Evolutionary conservation across 139 green algal genomes (phyloP).

Genomic region (Chlamydomonas applanata): DNA sequence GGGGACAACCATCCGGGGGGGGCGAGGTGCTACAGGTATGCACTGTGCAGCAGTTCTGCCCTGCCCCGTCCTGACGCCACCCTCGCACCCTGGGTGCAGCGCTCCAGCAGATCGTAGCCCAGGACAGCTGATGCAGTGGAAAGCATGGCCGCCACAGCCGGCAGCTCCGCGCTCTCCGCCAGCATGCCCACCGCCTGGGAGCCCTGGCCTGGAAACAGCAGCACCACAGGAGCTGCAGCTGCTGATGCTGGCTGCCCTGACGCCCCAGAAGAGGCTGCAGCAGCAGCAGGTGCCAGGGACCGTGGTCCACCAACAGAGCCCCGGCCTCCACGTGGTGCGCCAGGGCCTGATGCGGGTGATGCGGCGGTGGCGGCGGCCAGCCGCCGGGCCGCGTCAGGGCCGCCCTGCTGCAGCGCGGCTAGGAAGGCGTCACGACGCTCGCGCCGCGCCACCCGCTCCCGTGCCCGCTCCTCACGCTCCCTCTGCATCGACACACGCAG

Average conservation of each 20-base stretch:
- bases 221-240: slow-evolving; percentile 35
- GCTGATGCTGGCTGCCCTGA: background rate
- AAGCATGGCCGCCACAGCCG: slow-evolving; percentile 82
- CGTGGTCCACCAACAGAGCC: too few species aligned
- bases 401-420: slow-evolving; percentile 10
- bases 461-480: slow-evolving; percentile 3
- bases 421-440: slow-evolving; percentile 18
- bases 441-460: background rate
- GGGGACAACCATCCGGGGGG: too few species aligned
- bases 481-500: background rate
- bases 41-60: too few species aligned
- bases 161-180: slow-evolving; percentile 50
- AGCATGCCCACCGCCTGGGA: slow-evolving; percentile 82
- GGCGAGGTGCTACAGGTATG: too few species aligned
- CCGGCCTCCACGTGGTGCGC: too few species aligned
- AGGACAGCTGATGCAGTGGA: slow-evolving; percentile 71
- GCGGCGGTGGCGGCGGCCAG: background rate
- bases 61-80: background rate
- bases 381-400: background rate
- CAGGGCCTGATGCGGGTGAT: too few species aligned
- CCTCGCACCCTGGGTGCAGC: background rate
- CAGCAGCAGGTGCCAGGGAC: background rate
- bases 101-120: slow-evolving; percentile 83
- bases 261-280: background rate
- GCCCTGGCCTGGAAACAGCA: slow-evolving; percentile 89